Conservation (phyloP, 2,329 filamentous ascomycete species). For the Grosmannia serpens region DNA sequence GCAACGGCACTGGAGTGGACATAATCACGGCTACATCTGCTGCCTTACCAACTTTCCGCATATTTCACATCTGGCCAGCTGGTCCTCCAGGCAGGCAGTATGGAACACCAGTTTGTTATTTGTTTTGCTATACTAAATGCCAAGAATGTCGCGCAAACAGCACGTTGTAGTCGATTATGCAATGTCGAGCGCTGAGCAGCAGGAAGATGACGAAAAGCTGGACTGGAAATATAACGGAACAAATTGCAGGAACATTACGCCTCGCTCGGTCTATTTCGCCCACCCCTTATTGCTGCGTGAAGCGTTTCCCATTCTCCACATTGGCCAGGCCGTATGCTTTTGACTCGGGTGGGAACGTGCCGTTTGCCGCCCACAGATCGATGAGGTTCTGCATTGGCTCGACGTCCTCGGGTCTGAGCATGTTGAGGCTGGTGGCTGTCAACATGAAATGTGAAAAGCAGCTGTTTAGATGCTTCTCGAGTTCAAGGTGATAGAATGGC, state of each 20-base stretch:
- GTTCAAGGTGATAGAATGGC: conserved; percentile 72
- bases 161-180: neutral
- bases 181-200: neutral
- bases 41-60: no score
- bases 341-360: conserved; percentile 67
- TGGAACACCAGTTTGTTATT: neutral
- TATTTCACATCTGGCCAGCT: no score
- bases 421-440: conserved; percentile 67
- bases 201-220: neutral
- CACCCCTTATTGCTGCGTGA: conserved; percentile 31
- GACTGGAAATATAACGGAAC: conserved; percentile 13
- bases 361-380: conserved; percentile 82
- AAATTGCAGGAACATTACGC: neutral
- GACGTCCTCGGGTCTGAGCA: conserved; percentile 79
- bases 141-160: neutral
- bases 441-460: conserved; percentile 79
- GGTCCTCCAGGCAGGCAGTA: neutral
- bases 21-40: no score
- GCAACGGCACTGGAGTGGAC: no score
- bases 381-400: conserved; percentile 94
- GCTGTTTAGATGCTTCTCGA: conserved; percentile 73
- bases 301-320: conserved; percentile 43
- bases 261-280: neutral
- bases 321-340: conserved; percentile 56
- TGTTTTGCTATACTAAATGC: neutral